phyloP scores from a whole-genome alignment of 371 early-diverging fungal species.

The Lichtheimia ornata region DNA sequence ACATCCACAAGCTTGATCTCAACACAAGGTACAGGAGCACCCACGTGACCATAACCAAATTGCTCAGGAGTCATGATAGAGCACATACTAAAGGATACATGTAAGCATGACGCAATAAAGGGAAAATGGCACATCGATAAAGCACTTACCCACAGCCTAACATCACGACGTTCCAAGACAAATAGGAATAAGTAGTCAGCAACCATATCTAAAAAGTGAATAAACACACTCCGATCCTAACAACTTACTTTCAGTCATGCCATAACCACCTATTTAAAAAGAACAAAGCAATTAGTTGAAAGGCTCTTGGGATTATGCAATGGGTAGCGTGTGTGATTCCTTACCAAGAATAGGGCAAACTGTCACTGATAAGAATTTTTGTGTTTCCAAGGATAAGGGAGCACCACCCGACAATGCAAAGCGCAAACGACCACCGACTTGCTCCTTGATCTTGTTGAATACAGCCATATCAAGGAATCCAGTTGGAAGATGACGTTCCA shows the following conservation, averaged over 20 bases:
- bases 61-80: slow-evolving; percentile 66
- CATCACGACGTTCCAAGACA: too few species aligned
- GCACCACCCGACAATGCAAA: slow-evolving; percentile 83
- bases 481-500: slow-evolving; percentile 50
- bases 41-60: slow-evolving; percentile 69
- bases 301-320: background rate
- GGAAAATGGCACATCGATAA: background rate
- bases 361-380: slow-evolving; percentile 67
- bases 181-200: too few species aligned
- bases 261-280: slow-evolving; percentile 58
- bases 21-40: slow-evolving; percentile 80
- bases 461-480: slow-evolving; percentile 68
- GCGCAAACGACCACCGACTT: slow-evolving; percentile 77
- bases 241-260: slow-evolving; percentile 35
- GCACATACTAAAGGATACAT: slow-evolving; percentile 15
- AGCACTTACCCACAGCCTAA: background rate
- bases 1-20: slow-evolving; percentile 92
- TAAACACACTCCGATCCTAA: too few species aligned
- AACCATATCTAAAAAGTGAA: too few species aligned
- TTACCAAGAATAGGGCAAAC: slow-evolving; percentile 62
- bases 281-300: background rate
- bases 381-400: slow-evolving; percentile 68
- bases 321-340: background rate
- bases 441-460: slow-evolving; percentile 70
- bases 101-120: background rate